Evolutionary conservation across 805 yeast genomes (phyloP), one percentile per base, ranked within the genome.

Genomic region (Saturnispora galanensis): DNA sequence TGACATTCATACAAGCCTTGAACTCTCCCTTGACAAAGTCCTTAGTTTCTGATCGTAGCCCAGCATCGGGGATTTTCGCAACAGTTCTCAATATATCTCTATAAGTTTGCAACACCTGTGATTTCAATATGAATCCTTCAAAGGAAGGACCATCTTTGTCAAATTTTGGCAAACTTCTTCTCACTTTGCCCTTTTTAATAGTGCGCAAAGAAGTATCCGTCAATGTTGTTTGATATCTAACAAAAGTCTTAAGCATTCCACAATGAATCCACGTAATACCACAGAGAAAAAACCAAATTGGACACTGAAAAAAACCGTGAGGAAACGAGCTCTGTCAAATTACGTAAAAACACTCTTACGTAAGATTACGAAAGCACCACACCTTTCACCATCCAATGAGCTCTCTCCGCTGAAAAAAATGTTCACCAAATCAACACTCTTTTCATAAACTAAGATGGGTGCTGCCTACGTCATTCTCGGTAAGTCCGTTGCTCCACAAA

Each of bases 391-490:
- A 26, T 15, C 39, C 39, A 37, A 37, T 28, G 16, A 10, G 15
- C n/a, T 39, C 33, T 31, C 33, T 9, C 18, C 38, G 35, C 15
- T 32, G 36, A 39, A 39, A 39, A 39, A 39, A 26, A 18, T 6
- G 35, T 13, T 35, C 38, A 35, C 11, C 38, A 35, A 35, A 17
- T 40, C 17, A 38, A 38, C 34, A 17, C 31, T 32, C 13, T 32
- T 39, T 21, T 15, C 26, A 37, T 33, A 31, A 17, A 17, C 35
- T 13, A 38, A 18, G 45, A 87, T 87, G 95, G 94, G 84, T 67
- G 77, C 84, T 59, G 84, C 87, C 62, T 89, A 89, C 74, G 71
- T 71, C 50, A 82, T 89, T 56, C 70, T 87, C 58, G 97, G 97
- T 50, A 86, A 74, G 70, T 67, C 84, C 52, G 79, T 88, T 58